These are phyloP conservation scores for Dentipellis fragilis DNA, from an alignment of 768 basidiomycete species.

Conservation along the genomic window DNA sequence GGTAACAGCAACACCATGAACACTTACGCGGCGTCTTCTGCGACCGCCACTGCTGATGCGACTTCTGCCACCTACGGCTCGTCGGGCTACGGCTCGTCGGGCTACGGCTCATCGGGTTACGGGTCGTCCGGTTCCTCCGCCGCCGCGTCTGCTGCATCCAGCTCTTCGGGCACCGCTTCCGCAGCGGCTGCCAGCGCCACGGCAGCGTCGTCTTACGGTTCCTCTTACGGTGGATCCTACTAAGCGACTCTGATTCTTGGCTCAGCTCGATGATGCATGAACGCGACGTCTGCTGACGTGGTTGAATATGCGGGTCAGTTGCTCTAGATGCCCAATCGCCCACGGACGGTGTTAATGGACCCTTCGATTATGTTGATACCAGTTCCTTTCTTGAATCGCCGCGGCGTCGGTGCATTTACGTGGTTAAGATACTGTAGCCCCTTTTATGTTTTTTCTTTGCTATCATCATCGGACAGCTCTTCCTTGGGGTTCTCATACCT, in stretches of 20 bases:
- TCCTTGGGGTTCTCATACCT: background rate
- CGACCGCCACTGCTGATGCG: constrained; percentile 5
- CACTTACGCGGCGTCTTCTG: constrained; percentile 23
- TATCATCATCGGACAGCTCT: background rate
- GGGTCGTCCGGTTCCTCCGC: background rate
- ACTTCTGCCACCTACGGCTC: constrained; percentile 17
- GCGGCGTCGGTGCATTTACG: background rate
- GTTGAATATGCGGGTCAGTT: background rate
- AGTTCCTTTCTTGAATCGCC: background rate
- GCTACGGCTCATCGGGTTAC: background rate
- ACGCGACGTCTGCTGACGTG: background rate
- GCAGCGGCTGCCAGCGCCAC: background rate
- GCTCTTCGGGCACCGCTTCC: background rate
- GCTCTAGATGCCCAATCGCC: background rate
- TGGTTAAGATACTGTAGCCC: background rate
- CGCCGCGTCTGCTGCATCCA: background rate
- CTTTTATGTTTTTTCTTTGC: background rate
- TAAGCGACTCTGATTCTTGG: background rate
- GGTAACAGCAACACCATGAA: constrained; percentile 44
- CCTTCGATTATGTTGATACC: background rate
- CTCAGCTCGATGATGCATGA: background rate
- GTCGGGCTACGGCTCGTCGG: constrained; percentile 10
- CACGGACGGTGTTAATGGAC: background rate
- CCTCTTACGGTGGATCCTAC: background rate
- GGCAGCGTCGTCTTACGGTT: constrained; percentile 3